A percentile compares a stretch with the other conserved stretches of the same genome.
Conservation (phyloP, 2,329 filamentous ascomycete genomes). For the Aspergillus hortae region DNA sequence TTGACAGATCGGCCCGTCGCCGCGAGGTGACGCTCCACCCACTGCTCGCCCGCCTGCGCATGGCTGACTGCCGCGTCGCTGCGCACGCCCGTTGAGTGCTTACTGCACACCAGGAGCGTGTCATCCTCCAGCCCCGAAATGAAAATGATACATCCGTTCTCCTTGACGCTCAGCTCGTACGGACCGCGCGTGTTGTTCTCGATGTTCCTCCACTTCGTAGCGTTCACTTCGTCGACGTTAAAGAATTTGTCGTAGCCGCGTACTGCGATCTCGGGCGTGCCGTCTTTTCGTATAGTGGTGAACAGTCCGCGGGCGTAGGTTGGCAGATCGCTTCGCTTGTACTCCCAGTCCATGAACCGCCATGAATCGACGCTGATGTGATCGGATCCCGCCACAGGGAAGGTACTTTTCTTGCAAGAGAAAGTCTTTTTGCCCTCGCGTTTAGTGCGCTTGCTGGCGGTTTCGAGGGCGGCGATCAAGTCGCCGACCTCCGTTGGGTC, state of each 20-base stretch:
- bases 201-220: slow-evolving; percentile 81
- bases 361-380: slow-evolving; percentile 78
- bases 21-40: slow-evolving; percentile 75
- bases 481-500: slow-evolving; percentile 63
- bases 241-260: slow-evolving; percentile 99
- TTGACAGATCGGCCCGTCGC: slow-evolving; percentile 72
- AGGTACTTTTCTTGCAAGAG: slow-evolving; percentile 77
- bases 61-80: slow-evolving; percentile 71
- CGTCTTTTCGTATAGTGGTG: slow-evolving; percentile 67
- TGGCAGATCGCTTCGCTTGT: slow-evolving; percentile 80
- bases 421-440: slow-evolving; percentile 55
- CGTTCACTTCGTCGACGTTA: slow-evolving; percentile 77
- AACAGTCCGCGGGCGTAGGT: slow-evolving; percentile 94
- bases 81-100: slow-evolving; percentile 89
- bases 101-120: slow-evolving; percentile 93
- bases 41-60: slow-evolving; percentile 75
- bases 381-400: slow-evolving; percentile 62
- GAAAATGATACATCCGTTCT: slow-evolving; percentile 99
- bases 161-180: slow-evolving; percentile 94
- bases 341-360: slow-evolving; percentile 93
- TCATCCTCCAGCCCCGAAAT: slow-evolving; percentile 86
- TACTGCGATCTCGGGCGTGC: slow-evolving; percentile 72
- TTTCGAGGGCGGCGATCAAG: slow-evolving; percentile 64
- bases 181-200: slow-evolving; percentile 72
- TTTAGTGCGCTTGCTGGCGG: slow-evolving; percentile 45